Conservation (phyloP, 208 protist genomes). For the Trypanosoma rangeli region DNA sequence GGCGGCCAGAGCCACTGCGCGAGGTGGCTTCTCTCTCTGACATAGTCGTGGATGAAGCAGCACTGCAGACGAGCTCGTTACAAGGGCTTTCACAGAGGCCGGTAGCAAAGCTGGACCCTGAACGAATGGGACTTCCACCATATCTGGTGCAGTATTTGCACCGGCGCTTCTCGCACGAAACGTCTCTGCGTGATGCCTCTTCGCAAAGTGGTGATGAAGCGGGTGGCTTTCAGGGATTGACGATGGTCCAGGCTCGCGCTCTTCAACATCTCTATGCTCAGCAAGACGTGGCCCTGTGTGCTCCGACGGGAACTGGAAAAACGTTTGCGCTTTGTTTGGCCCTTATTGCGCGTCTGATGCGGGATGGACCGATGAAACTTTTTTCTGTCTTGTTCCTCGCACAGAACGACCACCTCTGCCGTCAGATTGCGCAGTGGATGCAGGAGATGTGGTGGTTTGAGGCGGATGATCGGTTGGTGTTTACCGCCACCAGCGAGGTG, state of each 20-base stretch:
- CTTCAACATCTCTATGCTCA: constrained; percentile 86
- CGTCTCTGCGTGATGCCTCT: constrained; percentile 10
- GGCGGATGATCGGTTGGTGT: constrained; percentile 80
- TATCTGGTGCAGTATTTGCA: constrained; percentile 66
- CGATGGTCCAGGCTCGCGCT: constrained; percentile 80
- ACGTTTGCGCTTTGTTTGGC: constrained; percentile 87
- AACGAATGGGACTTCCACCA: constrained; percentile 85
- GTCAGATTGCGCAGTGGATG: constrained; percentile 84
- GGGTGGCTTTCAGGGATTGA: constrained; percentile 49
- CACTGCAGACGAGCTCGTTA: constrained; percentile 27
- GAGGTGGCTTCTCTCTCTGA: constrained; percentile 55
- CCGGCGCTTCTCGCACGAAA: constrained; percentile 28
- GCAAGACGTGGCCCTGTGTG: constrained; percentile 85
- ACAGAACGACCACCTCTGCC: constrained; percentile 70
- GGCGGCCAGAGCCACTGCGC: constrained; percentile 64
- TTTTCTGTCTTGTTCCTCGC: constrained; percentile 81
- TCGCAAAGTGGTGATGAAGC: neutral
- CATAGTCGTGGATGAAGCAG: constrained; percentile 51
- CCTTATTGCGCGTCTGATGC: constrained; percentile 81
- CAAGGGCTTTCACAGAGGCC: constrained; percentile 41
- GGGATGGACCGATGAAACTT: constrained; percentile 86
- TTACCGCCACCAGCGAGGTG: constrained; percentile 68
- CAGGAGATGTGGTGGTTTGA: constrained; percentile 89
- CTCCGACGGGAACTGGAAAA: constrained; percentile 89
- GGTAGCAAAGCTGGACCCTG: constrained; percentile 62